These are phyloP conservation scores for Boechera stricta DNA, from an alignment of 345 rosid genomes.

Conservation along the genomic window DNA sequence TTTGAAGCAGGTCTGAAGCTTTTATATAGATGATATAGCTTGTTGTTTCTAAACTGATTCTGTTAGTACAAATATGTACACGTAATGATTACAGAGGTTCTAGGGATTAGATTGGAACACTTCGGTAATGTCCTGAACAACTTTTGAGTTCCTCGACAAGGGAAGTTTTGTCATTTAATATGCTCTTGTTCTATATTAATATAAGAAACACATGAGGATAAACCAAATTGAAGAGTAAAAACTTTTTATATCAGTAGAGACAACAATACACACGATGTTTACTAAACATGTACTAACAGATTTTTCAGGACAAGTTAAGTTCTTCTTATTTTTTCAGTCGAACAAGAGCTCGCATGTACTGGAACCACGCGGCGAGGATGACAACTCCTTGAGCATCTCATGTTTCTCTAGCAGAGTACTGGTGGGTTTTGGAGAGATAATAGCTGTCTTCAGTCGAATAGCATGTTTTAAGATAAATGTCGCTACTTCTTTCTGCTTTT, in stretches of 20 bases:
- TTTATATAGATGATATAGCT: background rate
- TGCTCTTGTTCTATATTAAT: background rate
- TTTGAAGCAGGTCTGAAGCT: too few relatives aligned
- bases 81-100: background rate
- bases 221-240: background rate
- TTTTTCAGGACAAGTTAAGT: background rate
- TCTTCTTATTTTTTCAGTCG: conserved; percentile 24
- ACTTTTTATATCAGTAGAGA: background rate
- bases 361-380: conserved; percentile 40
- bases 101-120: background rate
- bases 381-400: conserved; percentile 46
- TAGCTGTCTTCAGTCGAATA: conserved; percentile 29
- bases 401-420: conserved; percentile 40
- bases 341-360: conserved; percentile 37
- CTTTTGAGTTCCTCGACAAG: background rate
- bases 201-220: background rate
- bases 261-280: background rate
- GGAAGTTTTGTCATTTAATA: background rate
- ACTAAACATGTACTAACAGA: background rate
- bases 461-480: conserved; percentile 28
- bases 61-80: background rate
- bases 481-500: conserved; percentile 43
- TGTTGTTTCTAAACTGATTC: too few relatives aligned
- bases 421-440: conserved; percentile 29
- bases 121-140: background rate